Evolutionary conservation across 1,284 basidiomycete species (phyloP).

Genomic region (Tausonia pullulans): DNA sequence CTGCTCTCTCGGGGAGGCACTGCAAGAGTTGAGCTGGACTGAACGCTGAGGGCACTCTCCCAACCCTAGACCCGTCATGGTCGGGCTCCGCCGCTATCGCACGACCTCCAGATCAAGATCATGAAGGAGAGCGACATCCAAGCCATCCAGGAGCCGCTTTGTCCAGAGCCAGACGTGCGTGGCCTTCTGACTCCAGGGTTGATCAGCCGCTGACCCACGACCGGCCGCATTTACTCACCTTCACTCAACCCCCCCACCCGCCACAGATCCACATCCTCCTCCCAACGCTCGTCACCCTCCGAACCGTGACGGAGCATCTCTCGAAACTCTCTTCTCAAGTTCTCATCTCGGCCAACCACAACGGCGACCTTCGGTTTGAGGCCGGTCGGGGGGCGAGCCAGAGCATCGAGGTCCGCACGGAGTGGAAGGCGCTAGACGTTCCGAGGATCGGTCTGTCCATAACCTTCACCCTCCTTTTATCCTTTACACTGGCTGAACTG

Average conservation of each 20-base stretch:
- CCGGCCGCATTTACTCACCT: background rate
- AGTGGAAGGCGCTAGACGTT: conserved; percentile 53
- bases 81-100: conserved; percentile 22
- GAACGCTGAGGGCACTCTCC: too few species aligned
- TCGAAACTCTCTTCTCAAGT: conserved; percentile 37
- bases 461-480: background rate
- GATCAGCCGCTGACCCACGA: too few species aligned
- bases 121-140: conserved; percentile 60
- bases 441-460: background rate
- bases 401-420: conserved; percentile 54
- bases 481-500: background rate
- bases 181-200: background rate
- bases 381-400: conserved; percentile 28
- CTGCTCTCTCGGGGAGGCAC: background rate
- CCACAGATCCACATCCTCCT: conserved; percentile 66
- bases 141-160: conserved; percentile 65
- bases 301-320: conserved; percentile 66
- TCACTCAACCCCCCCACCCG: background rate
- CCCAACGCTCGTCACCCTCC: conserved; percentile 62
- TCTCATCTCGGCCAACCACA: conserved; percentile 54
- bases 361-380: conserved; percentile 10
- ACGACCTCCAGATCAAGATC: conserved; percentile 44
- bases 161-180: conserved; percentile 74
- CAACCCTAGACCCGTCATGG: background rate
- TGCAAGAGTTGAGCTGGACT: background rate